Evolutionary conservation across 2,329 filamentous ascomycete species (phyloP), one percentile per base, ranked within the genome.

Genomic region (Bimuria novae-zelandiae): DNA sequence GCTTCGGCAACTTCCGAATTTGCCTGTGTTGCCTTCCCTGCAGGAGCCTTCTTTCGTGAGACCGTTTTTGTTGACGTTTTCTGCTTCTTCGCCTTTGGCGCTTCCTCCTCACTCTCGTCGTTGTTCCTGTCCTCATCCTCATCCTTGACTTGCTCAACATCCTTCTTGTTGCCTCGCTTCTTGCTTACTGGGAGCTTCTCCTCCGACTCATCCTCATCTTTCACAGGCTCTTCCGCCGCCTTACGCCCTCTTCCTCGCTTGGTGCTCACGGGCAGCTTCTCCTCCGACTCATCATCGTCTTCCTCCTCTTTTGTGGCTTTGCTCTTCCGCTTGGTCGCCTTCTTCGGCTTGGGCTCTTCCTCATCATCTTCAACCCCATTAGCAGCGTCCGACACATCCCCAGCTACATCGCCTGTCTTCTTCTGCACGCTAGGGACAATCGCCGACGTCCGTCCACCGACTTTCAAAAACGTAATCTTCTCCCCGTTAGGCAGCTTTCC

Each of bases 381-480:
- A 19, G 55, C 59, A n/a, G 64, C 68, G 25, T 72, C 74, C 22
- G 73, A 74, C n/a, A 79, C 68, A 54, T 84, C 83, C 4, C 79
- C 82, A 16, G 82, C 79, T 14, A 85, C 82, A 27, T 79, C 76
- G 1, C 80, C 84, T 2, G 83, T 86, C 79, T 96, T 96, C 79
- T 92, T 96, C 77, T 97, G 94, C 23, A 94, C 77, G 11, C 81
- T 85, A 0, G 92, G 92, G 0, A 95, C 91, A 47, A 93, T 88
- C 42, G 92, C 96, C 67, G 90, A 96, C 3, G 94, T 97, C 40
- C 94, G 81, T 1, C 93, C 92, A 0, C 93, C 93, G 0, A 97
- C 93, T 0, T 89, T 97, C 43, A 97, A 75, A 67, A 93, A 94
- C 0, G 86, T 85, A 40, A 97, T 87, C 73, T 89, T 92, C 58